phyloP scores from a whole-genome alignment of 2,329 filamentous ascomycete genomes.

The Penicillium capsulatum region DNA sequence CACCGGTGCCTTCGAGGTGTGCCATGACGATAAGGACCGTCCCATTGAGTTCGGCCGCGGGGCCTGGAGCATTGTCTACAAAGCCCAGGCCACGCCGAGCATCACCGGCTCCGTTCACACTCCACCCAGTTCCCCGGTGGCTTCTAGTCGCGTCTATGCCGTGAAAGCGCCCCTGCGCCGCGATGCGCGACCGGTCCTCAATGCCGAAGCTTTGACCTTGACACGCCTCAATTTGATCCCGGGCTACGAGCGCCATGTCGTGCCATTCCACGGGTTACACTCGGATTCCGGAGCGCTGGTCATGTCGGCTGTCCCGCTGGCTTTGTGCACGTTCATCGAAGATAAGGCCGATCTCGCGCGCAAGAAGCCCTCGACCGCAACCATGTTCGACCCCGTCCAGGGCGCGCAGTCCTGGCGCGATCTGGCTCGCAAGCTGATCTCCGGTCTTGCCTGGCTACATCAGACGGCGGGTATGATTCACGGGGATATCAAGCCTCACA shows the following conservation, averaged over 20 bases:
- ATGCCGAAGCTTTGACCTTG: slow-evolving; percentile 42
- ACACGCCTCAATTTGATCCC: slow-evolving; percentile 35
- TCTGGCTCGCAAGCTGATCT: slow-evolving; percentile 40
- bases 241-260: slow-evolving; percentile 35
- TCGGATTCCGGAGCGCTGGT: slow-evolving; percentile 39
- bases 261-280: slow-evolving; percentile 46
- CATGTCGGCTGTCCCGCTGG: slow-evolving; percentile 43
- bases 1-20: slow-evolving; percentile 32
- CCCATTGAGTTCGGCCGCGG: slow-evolving; percentile 43
- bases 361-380: slow-evolving; percentile 36
- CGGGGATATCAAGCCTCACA: slow-evolving; percentile 48
- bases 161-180: slow-evolving; percentile 43
- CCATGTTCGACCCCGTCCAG: slow-evolving; percentile 46
- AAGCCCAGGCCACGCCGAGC: slow-evolving; percentile 30
- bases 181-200: slow-evolving; percentile 40
- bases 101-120: slow-evolving; percentile 18
- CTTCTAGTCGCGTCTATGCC: slow-evolving; percentile 35
- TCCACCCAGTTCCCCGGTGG: slow-evolving; percentile 37
- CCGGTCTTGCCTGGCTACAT: slow-evolving; percentile 45
- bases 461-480: slow-evolving; percentile 40
- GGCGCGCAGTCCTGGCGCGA: slow-evolving; percentile 39
- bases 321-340: slow-evolving; percentile 42
- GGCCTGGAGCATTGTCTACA: slow-evolving; percentile 48
- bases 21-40: slow-evolving; percentile 24
- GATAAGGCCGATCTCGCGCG: slow-evolving; percentile 28